Conservation (phyloP, 2,329 filamentous ascomycete species). For the Arthrobotrys musiformis region DNA sequence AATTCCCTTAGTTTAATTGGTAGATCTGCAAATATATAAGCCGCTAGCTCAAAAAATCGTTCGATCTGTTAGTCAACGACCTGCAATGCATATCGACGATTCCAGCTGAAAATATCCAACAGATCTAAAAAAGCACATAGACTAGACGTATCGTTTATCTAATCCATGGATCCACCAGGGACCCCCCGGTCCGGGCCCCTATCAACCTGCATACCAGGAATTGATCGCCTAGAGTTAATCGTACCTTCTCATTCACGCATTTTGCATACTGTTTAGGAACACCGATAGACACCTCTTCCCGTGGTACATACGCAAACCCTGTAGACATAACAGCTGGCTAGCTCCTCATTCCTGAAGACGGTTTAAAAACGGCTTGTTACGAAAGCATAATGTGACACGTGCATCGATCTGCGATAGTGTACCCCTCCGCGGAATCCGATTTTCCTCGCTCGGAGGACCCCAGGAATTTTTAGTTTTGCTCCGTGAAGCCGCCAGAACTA, state of each 20-base stretch:
- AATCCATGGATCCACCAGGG: neutral
- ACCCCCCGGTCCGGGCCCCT: neutral
- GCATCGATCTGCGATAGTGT: neutral
- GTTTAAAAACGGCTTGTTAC: too few relatives aligned
- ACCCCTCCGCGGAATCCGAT: neutral
- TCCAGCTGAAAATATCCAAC: neutral
- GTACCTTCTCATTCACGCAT: constrained; percentile 12
- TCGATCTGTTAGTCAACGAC: neutral
- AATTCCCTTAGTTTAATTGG: too few relatives aligned
- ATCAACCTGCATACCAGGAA: constrained; percentile 6
- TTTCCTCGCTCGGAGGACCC: neutral
- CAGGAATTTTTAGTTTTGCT: too few relatives aligned
- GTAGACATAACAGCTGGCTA: too few relatives aligned
- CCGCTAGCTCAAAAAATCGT: neutral
- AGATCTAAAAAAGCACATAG: neutral
- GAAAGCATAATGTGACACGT: neutral
- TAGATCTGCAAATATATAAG: too few relatives aligned
- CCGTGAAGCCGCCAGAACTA: neutral
- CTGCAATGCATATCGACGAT: neutral
- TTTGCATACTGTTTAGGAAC: neutral
- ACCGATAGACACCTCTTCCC: neutral
- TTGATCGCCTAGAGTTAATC: neutral
- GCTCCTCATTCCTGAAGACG: too few relatives aligned
- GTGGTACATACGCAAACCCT: neutral
- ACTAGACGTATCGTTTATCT: constrained; percentile 5